Conservation (phyloP, 768 basidiomycete genomes). For the Suillus tomentosus region DNA sequence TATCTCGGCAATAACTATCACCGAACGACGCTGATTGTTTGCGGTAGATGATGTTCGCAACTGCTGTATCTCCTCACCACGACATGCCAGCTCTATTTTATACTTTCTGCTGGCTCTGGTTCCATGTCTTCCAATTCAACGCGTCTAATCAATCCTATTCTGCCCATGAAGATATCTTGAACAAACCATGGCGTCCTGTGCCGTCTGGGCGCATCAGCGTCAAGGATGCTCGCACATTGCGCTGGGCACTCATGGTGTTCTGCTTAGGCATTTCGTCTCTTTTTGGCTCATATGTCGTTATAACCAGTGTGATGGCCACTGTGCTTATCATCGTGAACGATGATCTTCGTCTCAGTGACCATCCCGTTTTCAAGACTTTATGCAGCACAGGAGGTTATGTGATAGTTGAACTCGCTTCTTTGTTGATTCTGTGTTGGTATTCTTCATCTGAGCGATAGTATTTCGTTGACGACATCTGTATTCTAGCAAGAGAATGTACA, state of each 20-base stretch:
- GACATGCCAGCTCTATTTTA: conserved; percentile 2
- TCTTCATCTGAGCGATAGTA: background rate
- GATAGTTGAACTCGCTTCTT: conserved; percentile 38
- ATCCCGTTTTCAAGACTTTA: conserved; percentile 33
- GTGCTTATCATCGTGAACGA: conserved; percentile 16
- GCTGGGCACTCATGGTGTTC: conserved; percentile 34
- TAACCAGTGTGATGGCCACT: conserved; percentile 16
- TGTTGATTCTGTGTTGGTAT: conserved; percentile 27
- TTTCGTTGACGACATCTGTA: background rate
- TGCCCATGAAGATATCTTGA: conserved; percentile 32
- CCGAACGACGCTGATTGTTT: background rate
- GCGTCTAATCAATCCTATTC: conserved; percentile 35
- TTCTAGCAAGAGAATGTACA: background rate
- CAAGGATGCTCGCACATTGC: conserved; percentile 23
- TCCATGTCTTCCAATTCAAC: conserved; percentile 36
- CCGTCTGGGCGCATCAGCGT: conserved; percentile 36
- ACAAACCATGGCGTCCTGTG: conserved; percentile 40
- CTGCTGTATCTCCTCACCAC: conserved; percentile 7
- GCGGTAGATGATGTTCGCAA: conserved; percentile 17
- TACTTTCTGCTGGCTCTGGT: conserved; percentile 29
- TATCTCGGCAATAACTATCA: background rate
- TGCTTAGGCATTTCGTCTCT: conserved; percentile 30
- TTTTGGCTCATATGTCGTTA: conserved; percentile 19
- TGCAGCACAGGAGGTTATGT: conserved; percentile 35
- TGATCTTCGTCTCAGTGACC: conserved; percentile 28